Conservation (phyloP, 441 rosid genomes). For the Dalechampia spathulata region DNA sequence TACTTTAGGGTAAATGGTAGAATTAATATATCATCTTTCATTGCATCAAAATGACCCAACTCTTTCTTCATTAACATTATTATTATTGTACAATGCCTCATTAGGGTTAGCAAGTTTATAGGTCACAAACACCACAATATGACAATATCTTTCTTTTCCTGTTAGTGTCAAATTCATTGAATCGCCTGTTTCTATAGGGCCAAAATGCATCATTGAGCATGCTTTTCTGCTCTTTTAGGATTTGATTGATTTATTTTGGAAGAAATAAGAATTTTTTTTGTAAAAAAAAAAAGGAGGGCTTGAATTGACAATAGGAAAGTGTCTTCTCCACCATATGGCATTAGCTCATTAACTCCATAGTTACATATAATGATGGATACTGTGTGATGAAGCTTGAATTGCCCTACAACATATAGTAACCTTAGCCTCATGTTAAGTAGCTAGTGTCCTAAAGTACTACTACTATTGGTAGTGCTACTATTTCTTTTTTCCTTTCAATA, state of each 20-base stretch:
- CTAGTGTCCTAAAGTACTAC: not conserved
- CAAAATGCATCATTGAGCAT: slow-evolving; percentile 5
- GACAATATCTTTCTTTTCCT: not conserved
- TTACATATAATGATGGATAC: not conserved
- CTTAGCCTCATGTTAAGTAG: not conserved
- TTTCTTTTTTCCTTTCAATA: not conserved
- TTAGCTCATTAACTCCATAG: not conserved
- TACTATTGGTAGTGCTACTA: too few relatives aligned
- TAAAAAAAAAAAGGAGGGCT: not conserved
- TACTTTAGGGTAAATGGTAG: too few relatives aligned
- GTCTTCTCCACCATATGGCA: not conserved
- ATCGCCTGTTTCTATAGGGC: not conserved
- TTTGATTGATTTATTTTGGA: too few relatives aligned
- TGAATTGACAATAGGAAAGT: slow-evolving; percentile 7
- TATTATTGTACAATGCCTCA: too few relatives aligned
- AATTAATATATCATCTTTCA: too few relatives aligned
- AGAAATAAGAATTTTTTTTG: too few relatives aligned
- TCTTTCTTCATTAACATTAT: not conserved
- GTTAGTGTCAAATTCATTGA: slow-evolving; percentile 16
- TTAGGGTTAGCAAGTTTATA: not conserved
- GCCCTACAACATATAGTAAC: slow-evolving; percentile 4
- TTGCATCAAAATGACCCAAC: not conserved
- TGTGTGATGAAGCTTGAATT: not conserved
- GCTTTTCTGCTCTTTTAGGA: too few relatives aligned
- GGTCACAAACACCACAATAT: not conserved